phyloP scores from a whole-genome alignment of 1,284 basidiomycete genomes.

The Chalciporus piperatoides region DNA sequence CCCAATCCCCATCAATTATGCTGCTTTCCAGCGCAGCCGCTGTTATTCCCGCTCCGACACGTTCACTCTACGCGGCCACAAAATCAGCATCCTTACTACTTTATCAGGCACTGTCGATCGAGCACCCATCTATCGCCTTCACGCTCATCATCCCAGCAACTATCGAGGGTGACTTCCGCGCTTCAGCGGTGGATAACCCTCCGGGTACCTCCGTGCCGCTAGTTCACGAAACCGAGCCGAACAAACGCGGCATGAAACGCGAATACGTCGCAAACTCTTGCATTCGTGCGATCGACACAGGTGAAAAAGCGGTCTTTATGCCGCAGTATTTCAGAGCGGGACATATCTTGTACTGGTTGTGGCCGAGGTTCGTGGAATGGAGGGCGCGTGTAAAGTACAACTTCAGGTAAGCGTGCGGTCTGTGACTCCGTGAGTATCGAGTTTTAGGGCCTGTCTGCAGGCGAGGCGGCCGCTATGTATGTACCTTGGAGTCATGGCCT shows the following conservation, averaged over 20 bases:
- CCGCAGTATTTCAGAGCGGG: conserved; percentile 42
- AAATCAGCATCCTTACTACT: conserved; percentile 80
- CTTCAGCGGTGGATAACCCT: conserved; percentile 68
- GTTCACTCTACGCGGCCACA: conserved; percentile 80
- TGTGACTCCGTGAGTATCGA: not conserved
- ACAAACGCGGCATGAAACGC: conserved; percentile 52
- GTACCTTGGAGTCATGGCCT: not conserved
- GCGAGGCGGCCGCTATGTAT: not conserved
- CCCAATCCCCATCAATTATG: conserved; percentile 69
- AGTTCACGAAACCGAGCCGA: conserved; percentile 51
- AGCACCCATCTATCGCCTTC: conserved; percentile 66
- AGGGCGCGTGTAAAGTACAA: conserved; percentile 61
- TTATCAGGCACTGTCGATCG: conserved; percentile 76
- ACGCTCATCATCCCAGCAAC: conserved; percentile 57
- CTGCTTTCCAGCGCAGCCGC: conserved; percentile 81
- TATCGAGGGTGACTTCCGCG: conserved; percentile 76
- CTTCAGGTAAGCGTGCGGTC: conserved; percentile 29
- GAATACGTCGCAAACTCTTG: conserved; percentile 54
- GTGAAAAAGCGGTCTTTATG: conserved; percentile 55
- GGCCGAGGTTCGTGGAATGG: conserved; percentile 54
- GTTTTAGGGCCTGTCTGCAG: not conserved
- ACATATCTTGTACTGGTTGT: conserved; percentile 61
- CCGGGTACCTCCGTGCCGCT: conserved; percentile 19
- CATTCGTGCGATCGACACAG: conserved; percentile 53
- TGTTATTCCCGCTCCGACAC: conserved; percentile 81